phyloP scores from a whole-genome alignment of 176 grass and related monocot genomes.

The Raddia distichophylla region DNA sequence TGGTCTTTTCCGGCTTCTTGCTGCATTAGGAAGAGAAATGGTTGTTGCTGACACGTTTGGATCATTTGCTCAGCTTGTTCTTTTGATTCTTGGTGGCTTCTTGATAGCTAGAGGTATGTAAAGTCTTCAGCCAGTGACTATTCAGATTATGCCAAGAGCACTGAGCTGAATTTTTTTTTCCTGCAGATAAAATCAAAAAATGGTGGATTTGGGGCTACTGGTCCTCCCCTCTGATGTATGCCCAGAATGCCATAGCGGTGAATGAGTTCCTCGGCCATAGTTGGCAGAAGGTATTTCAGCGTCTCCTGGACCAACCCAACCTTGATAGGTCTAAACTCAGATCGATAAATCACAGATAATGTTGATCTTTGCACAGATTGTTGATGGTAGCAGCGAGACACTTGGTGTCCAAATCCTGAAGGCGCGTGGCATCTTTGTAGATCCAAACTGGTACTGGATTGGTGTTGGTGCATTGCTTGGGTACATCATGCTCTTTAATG shows the following conservation, averaged over 20 bases:
- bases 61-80: slow-evolving; percentile 89
- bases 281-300: slow-evolving; percentile 65
- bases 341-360: slow-evolving; percentile 29
- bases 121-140: slow-evolving; percentile 7
- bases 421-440: slow-evolving; percentile 71
- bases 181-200: slow-evolving; percentile 87
- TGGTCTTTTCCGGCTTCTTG: slow-evolving; percentile 86
- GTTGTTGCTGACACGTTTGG: slow-evolving; percentile 95
- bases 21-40: slow-evolving; percentile 92
- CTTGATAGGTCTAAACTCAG: slow-evolving; percentile 3
- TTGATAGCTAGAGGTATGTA: slow-evolving; percentile 78
- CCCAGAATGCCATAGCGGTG: slow-evolving; percentile 82
- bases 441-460: slow-evolving; percentile 99
- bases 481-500: slow-evolving; percentile 88
- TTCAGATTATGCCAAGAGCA: slow-evolving; percentile 6
- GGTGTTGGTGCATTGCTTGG: slow-evolving; percentile 77
- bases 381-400: slow-evolving; percentile 51
- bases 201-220: slow-evolving; percentile 99
- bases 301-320: slow-evolving; percentile 3
- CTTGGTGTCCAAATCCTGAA: slow-evolving; percentile 69
- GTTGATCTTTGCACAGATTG: slow-evolving; percentile 38
- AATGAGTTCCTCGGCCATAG: slow-evolving; percentile 94
- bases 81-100: slow-evolving; percentile 95
- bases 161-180: slow-evolving; percentile 31
- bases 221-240: slow-evolving; percentile 94